Evolutionary conservation across 345 rosid species (phyloP), one percentile per base, ranked within the genome.

Genomic region (Kandelia obovata): DNA sequence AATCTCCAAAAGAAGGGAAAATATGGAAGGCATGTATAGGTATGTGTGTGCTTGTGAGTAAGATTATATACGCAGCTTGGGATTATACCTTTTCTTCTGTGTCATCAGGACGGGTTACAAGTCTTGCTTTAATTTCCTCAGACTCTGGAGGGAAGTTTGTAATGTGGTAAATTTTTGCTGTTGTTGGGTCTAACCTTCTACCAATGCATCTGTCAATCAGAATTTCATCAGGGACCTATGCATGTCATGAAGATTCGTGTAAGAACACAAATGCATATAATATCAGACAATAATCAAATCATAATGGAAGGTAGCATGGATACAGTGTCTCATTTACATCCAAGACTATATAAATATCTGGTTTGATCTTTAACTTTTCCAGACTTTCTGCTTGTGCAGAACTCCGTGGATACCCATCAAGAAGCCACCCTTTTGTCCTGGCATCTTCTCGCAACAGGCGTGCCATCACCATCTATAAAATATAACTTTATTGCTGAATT

Each of bases 221-320:
- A 87, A 82, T 83, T 78, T 87, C 95, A 77, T 89, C 97, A 87
- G 95, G 97, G 86, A 91, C 97, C 97, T 91, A 97, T 79, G 71
- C 53, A 79, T 68, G 17, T 13, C 17, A 43, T 71, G 76, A 78
- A 62, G 72, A 61, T 64, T 61, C 47, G 61, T 58, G 63, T 55
- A 47, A 58, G 49, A 43, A 43, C 49, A 13, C 49, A 2, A 43
- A 43, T 43, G 49, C 49, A 10, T 39, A 39, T 43, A 70, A 23
- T 34, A 49, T 47, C n/a, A 62, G 60, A 62, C 37, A 61, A 60
- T 21, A 32, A 26, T 28, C 68, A 35, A 37, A 58, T 47, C 62
- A 62, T 62, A 43, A 43, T 13, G 17, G 19, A 43, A 43, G 19
- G 49, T 19, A 13, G 49, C 17, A 13, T 43, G 57, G 68, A 56